Evolutionary conservation across 768 basidiomycete genomes (phyloP).

Genomic region (Mycena capillaripes): DNA sequence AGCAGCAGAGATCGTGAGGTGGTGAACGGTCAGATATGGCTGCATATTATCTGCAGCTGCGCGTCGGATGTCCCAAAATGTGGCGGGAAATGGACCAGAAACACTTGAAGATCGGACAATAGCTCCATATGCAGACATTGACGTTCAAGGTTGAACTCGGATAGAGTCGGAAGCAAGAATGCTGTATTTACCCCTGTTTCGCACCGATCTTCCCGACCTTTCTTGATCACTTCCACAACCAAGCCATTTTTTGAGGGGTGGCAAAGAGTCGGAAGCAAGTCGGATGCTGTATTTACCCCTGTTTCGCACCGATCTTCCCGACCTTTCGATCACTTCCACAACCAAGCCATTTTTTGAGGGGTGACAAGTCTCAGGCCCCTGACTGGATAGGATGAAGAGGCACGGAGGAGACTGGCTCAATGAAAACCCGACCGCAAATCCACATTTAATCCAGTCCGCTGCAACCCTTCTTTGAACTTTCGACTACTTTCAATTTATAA

Average conservation of each 20-base stretch:
- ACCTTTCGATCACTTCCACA: too few species aligned
- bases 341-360: too few species aligned
- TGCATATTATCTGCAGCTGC: constrained; percentile 50
- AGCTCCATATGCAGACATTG: constrained; percentile 83
- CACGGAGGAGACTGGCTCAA: neutral
- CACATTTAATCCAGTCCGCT: neutral
- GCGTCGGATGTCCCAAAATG: constrained; percentile 20
- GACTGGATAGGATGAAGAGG: neutral
- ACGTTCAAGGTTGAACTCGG: neutral
- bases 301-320: too few species aligned
- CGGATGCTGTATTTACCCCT: too few species aligned
- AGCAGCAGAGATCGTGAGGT: constrained; percentile 62
- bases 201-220: too few species aligned
- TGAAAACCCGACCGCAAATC: neutral
- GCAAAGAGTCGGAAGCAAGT: too few species aligned
- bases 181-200: too few species aligned
- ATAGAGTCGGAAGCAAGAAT: too few species aligned
- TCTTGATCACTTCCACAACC: too few species aligned
- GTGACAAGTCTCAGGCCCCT: neutral
- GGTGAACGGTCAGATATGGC: constrained; percentile 62
- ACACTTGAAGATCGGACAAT: constrained; percentile 50
- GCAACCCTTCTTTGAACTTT: neutral
- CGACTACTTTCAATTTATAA: too few species aligned
- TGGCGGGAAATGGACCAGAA: constrained; percentile 38
- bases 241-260: too few species aligned